Evolutionary conservation across 257 asterid species (phyloP).

Genomic region (Fraxinus anomala): DNA sequence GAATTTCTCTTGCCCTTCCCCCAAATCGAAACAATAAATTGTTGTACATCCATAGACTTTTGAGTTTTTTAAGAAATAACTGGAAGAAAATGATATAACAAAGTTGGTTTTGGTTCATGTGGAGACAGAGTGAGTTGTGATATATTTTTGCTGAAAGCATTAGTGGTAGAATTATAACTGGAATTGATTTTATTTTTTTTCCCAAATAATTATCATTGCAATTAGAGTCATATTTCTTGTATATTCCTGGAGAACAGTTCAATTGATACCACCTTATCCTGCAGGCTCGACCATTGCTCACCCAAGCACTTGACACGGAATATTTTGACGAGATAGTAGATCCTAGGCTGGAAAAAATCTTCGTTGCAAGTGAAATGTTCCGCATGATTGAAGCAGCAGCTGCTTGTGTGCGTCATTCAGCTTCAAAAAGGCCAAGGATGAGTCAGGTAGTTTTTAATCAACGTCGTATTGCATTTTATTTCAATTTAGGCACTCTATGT

Average conservation of each 20-base stretch:
- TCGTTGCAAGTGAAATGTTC: conserved; percentile 62
- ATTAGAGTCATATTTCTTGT: background rate
- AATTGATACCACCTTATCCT: conserved; percentile 7
- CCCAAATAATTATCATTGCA: background rate
- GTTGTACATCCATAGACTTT: too few species aligned
- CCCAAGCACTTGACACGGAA: conserved; percentile 68
- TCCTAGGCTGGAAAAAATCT: conserved; percentile 52
- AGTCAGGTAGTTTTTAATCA: conserved; percentile 50
- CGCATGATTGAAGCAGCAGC: conserved; percentile 92
- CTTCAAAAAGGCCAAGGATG: conserved; percentile 76
- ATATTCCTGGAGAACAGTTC: background rate
- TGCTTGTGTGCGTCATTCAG: conserved; percentile 80
- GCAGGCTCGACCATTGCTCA: conserved; percentile 83
- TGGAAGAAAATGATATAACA: too few species aligned
- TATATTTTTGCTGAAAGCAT: too few species aligned
- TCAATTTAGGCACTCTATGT: too few species aligned
- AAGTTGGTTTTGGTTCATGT: too few species aligned
- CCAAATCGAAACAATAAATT: too few species aligned
- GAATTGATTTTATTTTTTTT: too few species aligned
- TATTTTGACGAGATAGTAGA: conserved; percentile 58
- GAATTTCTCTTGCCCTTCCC: too few species aligned
- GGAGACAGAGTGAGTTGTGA: too few species aligned
- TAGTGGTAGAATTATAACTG: too few species aligned
- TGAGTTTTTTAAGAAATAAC: too few species aligned
- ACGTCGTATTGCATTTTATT: conserved; percentile 2